A percentile compares a stretch with the other conserved stretches of the same genome.
Conservation (phyloP, 352 stramenopile genomes). For the Phytophthora hybrid region DNA sequence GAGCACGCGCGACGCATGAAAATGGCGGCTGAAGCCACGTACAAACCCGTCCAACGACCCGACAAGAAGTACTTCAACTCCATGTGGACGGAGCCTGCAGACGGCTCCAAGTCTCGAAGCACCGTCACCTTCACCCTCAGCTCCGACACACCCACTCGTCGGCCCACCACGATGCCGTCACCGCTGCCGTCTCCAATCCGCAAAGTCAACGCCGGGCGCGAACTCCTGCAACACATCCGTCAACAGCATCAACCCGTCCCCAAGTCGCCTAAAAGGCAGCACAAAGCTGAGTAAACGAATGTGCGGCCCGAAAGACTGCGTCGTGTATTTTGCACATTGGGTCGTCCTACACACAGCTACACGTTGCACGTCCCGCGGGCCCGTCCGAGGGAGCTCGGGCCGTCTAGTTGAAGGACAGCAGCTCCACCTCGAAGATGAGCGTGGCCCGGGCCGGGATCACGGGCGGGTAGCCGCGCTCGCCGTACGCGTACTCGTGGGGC, state of each 20-base stretch:
- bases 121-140: constrained; percentile 2
- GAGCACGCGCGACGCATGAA: constrained; percentile 59
- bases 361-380: neutral
- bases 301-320: constrained; percentile 14
- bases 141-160: neutral
- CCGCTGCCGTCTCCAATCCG: constrained; percentile 2
- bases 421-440: constrained; percentile 95
- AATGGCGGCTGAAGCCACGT: constrained; percentile 45
- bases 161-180: neutral
- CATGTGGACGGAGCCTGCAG: constrained; percentile 57
- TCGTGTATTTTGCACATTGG: constrained; percentile 21
- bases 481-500: constrained; percentile 96
- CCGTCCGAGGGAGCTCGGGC: constrained; percentile 12
- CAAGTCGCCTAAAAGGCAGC: constrained; percentile 5
- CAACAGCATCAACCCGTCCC: constrained; percentile 8
- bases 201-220: constrained; percentile 21
- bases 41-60: constrained; percentile 42
- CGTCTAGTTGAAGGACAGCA: constrained; percentile 78
- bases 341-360: constrained; percentile 5
- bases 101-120: constrained; percentile 8
- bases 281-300: constrained; percentile 7
- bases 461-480: constrained; percentile 86
- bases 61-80: constrained; percentile 70
- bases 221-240: constrained; percentile 30
- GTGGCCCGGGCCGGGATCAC: constrained; percentile 93